Percentiles rank a stretch among this genome's conserved stretches.
phyloP scores from a whole-genome alignment of 495 filamentous ascomycete genomes.

The Parathielavia appendiculata region DNA sequence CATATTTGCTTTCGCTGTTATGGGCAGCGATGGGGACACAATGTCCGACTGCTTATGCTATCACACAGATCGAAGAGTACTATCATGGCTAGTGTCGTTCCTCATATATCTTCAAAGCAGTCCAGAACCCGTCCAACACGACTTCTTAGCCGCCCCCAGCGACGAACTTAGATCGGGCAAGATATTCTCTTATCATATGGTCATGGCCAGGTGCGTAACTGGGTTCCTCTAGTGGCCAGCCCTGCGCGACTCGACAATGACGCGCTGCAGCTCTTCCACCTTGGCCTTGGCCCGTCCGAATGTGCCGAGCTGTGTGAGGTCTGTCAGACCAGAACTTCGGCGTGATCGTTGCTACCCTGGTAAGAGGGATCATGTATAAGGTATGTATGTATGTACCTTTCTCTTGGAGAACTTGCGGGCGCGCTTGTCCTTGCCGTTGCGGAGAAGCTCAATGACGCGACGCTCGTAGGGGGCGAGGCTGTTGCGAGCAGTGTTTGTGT shows the following conservation, averaged over 20 bases:
- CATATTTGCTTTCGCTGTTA: neutral
- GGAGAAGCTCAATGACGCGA: constrained; percentile 95
- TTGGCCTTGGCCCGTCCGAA: constrained; percentile 97
- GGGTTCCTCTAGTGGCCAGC: constrained; percentile 60
- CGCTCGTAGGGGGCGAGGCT: constrained; percentile 91
- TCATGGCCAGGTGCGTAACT: constrained; percentile 6
- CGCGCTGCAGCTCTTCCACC: constrained; percentile 95
- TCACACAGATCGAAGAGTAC: too few species aligned
- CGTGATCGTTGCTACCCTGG: neutral
- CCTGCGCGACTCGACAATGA: constrained; percentile 93
- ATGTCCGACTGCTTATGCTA: too few species aligned
- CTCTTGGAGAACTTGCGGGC: constrained; percentile 99
- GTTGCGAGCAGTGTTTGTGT: constrained; percentile 7
- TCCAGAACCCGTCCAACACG: too few species aligned
- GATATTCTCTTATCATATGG: constrained; percentile 9
- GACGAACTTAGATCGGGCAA: too few species aligned
- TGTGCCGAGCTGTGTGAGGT: constrained; percentile 81
- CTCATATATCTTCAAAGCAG: too few species aligned
- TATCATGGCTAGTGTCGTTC: too few species aligned
- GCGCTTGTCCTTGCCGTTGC: constrained; percentile 99
- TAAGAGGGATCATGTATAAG: constrained; percentile 32
- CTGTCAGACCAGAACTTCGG: too few species aligned
- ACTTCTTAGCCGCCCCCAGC: too few species aligned
- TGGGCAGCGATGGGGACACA: too few species aligned
- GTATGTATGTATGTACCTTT: constrained; percentile 51